Conservation (phyloP, 106 monocot genomes). For the Phalaenopsis aphrodite region DNA sequence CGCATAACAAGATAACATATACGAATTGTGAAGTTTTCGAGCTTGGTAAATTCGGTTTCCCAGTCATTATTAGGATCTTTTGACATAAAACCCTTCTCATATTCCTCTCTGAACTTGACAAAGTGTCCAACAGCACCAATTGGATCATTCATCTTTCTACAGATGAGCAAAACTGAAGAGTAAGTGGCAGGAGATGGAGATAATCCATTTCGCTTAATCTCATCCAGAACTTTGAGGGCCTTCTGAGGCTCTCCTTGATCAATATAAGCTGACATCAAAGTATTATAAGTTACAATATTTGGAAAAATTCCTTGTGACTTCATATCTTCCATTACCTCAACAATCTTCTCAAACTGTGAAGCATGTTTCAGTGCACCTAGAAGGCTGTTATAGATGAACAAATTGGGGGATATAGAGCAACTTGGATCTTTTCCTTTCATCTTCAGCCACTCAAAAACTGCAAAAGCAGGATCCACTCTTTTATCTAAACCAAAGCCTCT, state of each 20-base stretch:
- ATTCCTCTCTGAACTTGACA: conserved; percentile 36
- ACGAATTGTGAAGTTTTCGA: conserved; percentile 39
- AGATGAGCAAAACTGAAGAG: conserved; percentile 53
- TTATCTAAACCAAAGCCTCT: conserved; percentile 57
- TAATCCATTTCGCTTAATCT: conserved; percentile 48
- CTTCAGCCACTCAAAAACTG: conserved; percentile 82
- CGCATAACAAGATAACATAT: conserved; percentile 72
- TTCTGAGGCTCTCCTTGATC: conserved; percentile 41
- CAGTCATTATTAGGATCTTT: conserved; percentile 33
- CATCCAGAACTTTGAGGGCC: conserved; percentile 35
- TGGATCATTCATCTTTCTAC: conserved; percentile 65
- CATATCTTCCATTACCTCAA: conserved; percentile 68
- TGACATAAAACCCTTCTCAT: conserved; percentile 34
- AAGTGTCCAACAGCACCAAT: conserved; percentile 47
- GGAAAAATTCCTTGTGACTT: conserved; percentile 45
- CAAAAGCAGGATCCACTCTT: conserved; percentile 65
- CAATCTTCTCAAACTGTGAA: conserved; percentile 28
- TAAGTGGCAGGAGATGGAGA: conserved; percentile 65
- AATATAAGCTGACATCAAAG: conserved; percentile 70
- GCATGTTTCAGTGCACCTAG: conserved; percentile 61
- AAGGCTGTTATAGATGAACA: conserved; percentile 77
- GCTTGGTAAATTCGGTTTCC: conserved; percentile 58
- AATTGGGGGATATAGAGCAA: conserved; percentile 19
- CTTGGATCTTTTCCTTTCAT: conserved; percentile 18
- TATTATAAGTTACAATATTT: conserved; percentile 79